Base-by-base conservation (phyloP, 305 asterid genomes). In the Fraxinus platypoda region DNA sequence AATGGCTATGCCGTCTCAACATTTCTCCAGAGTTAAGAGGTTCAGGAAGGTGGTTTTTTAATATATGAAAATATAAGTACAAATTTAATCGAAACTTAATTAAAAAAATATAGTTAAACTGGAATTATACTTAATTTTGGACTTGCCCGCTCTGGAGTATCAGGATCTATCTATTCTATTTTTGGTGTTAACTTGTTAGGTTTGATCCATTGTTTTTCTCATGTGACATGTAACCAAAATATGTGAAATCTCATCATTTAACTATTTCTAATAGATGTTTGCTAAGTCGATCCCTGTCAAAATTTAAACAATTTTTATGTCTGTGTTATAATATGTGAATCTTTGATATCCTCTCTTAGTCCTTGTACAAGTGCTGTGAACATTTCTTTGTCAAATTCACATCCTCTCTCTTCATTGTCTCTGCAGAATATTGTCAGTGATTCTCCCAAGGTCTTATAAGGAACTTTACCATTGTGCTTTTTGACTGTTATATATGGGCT, bases 401-500 rank as follows among this genome's bases (percentile, higher is more conserved):
- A 64, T 33, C 13, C 43, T 17, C 17, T 33, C 43, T 71, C 76
- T 71, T 52, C 26, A 77, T 74, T 80, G 59, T 25, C 74, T 77
- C 21, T 82, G 35, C 85, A 77, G 85, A 78, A 35, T 57, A 78
- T 26, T 54, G 41, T 71, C 82, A 35, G 78, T 19, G 62, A 78
- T 80, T 82, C 76, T 62, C 78, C 74, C 38, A 80, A 74, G 57
- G 43, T 15, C 75, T 78, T 84, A 74, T 80, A 19, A 81, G 80
- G 81, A 82, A 76, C 78, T 79, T 31, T 82, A 57, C 79, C 80
- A 68, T 64, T 72, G 86, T 83, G 84, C 80, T 81, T 82, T 77
- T 54, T 62, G 49, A 66, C 81, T 62, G 72, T 75, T 84, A 89
- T 92, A 80, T 88, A 92, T 91, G 97, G 98, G 92, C 91, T 93